These are phyloP conservation scores for Monosporozyma solicola DNA, from an alignment of 805 yeast genomes.

Conservation along the genomic window DNA sequence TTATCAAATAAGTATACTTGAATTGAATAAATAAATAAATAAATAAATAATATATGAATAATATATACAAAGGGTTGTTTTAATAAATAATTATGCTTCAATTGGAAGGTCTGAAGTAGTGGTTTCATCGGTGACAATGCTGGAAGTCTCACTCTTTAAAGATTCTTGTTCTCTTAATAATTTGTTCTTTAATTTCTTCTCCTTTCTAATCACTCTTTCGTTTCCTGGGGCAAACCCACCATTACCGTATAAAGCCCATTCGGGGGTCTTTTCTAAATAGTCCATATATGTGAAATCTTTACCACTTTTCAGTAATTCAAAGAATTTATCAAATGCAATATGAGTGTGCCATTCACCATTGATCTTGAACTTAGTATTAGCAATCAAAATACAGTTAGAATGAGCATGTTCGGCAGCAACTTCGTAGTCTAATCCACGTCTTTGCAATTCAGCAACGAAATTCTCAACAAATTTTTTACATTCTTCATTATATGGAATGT, in stretches of 20 bases:
- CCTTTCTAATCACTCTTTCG: slow-evolving; percentile 47
- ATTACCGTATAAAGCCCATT: slow-evolving; percentile 87
- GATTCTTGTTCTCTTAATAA: slow-evolving; percentile 1
- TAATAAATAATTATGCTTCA: not conserved
- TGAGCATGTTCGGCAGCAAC: slow-evolving; percentile 95
- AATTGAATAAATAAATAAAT: not conserved
- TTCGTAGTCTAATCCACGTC: slow-evolving; percentile 64
- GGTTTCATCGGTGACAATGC: not conserved
- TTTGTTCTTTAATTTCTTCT: slow-evolving; percentile 36
- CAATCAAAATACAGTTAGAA: slow-evolving; percentile 83
- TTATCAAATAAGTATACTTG: not conserved
- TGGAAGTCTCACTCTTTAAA: not conserved
- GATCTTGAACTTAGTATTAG: slow-evolving; percentile 61
- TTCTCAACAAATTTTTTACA: slow-evolving; percentile 65
- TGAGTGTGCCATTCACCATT: slow-evolving; percentile 80
- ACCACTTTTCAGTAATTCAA: slow-evolving; percentile 58
- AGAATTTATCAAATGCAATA: slow-evolving; percentile 71
- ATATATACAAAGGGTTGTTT: not conserved
- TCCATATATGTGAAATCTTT: slow-evolving; percentile 67
- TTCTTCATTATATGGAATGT: slow-evolving; percentile 90
- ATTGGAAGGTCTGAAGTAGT: not conserved
- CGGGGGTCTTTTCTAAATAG: slow-evolving; percentile 72
- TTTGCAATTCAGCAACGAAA: slow-evolving; percentile 51
- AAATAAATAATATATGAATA: not conserved
- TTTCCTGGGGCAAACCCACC: slow-evolving; percentile 91